phyloP scores from a whole-genome alignment of 2,329 filamentous ascomycete species.

The Apiospora kogelbergensis region DNA sequence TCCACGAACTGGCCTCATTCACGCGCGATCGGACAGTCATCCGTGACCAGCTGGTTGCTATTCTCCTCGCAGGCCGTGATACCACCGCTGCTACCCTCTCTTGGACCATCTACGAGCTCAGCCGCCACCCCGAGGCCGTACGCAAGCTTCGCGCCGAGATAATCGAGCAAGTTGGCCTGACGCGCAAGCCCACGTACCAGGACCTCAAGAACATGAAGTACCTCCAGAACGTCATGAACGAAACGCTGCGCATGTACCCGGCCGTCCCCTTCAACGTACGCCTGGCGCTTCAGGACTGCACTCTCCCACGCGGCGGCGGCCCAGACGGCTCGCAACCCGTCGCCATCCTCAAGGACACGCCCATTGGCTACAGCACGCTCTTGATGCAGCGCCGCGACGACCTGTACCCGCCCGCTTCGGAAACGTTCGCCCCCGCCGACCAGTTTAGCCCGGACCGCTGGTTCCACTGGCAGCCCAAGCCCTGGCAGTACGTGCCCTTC shows the following conservation, averaged over 20 bases:
- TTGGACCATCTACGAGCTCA: conserved; percentile 82
- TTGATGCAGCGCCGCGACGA: conserved; percentile 71
- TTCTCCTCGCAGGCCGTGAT: conserved; percentile 83
- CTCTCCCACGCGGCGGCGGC: conserved; percentile 70
- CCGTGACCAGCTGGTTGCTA: conserved; percentile 79
- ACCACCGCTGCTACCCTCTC: conserved; percentile 82
- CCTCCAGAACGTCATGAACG: conserved; percentile 70
- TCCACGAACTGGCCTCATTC: conserved; percentile 80
- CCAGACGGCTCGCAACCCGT: conserved; percentile 61
- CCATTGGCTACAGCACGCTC: conserved; percentile 66
- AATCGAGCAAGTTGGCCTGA: conserved; percentile 61
- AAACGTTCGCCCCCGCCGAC: conserved; percentile 44
- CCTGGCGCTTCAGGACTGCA: conserved; percentile 69
- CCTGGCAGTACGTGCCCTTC: conserved; percentile 69
- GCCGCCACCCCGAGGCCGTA: conserved; percentile 66
- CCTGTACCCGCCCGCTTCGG: conserved; percentile 54
- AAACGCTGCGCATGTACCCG: conserved; percentile 76
- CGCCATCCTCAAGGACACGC: conserved; percentile 64
- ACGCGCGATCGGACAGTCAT: conserved; percentile 72
- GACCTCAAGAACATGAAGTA: conserved; percentile 89
- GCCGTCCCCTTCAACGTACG: conserved; percentile 79
- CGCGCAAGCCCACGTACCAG: conserved; percentile 67
- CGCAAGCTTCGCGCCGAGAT: conserved; percentile 74
- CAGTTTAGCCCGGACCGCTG: conserved; percentile 68
- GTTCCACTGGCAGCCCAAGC: conserved; percentile 60